A percentile compares a stretch with the other conserved stretches of the same genome.
phyloP scores from a whole-genome alignment of 805 yeast species.

The Debaryomyces castellii region DNA sequence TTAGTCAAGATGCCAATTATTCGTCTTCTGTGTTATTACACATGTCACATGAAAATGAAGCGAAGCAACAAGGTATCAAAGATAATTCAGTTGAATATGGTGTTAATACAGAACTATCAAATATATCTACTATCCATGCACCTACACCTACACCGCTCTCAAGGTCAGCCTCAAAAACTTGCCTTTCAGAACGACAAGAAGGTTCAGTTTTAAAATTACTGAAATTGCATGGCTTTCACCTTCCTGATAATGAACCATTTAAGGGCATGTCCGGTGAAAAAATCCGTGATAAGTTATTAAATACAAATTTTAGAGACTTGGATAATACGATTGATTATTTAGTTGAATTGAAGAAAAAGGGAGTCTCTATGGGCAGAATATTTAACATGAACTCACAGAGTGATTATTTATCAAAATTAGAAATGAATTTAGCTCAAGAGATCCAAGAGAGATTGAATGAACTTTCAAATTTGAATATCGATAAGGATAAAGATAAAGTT shows the following conservation, averaged over 20 bases:
- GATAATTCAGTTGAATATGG: background rate
- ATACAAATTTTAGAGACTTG: constrained; percentile 31
- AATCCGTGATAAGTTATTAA: constrained; percentile 30
- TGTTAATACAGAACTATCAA: background rate
- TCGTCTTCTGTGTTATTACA: constrained; percentile 6
- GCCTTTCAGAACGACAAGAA: constrained; percentile 39
- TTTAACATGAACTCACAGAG: constrained; percentile 12
- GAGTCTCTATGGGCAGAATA: constrained; percentile 27
- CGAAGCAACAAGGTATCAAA: constrained; percentile 6
- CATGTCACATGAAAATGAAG: constrained; percentile 24
- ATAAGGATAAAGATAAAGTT: background rate
- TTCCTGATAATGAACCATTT: constrained; percentile 8
- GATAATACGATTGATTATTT: constrained; percentile 33
- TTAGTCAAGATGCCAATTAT: constrained; percentile 11
- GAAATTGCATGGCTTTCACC: constrained; percentile 23
- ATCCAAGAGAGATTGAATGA: constrained; percentile 15
- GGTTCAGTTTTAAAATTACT: constrained; percentile 40
- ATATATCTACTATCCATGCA: constrained; percentile 7
- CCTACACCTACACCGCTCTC: constrained; percentile 16
- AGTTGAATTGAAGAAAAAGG: constrained; percentile 28
- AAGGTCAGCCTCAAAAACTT: constrained; percentile 29
- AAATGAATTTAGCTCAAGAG: constrained; percentile 11
- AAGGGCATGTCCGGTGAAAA: constrained; percentile 35
- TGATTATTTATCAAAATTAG: constrained; percentile 6
- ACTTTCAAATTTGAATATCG: constrained; percentile 4